phyloP scores from a whole-genome alignment of 805 yeast genomes.

The Nakazawaea pomicola region DNA sequence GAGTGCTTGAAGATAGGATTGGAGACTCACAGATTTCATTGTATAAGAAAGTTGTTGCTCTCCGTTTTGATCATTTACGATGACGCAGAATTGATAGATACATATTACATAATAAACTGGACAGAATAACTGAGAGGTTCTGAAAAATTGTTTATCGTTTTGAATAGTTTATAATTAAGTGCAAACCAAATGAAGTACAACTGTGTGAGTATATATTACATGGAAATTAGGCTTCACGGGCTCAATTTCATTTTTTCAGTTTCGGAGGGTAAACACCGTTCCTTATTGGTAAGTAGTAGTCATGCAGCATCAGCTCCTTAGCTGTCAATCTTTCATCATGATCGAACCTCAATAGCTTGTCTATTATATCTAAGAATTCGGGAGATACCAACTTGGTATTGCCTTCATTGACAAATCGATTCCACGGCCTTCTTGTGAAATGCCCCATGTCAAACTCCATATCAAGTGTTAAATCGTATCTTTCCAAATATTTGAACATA shows the following conservation, averaged over 20 bases:
- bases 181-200: no score
- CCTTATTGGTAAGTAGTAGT: constrained; percentile 63
- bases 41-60: constrained; percentile 13
- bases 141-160: no score
- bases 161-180: no score
- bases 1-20: neutral
- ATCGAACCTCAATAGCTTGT: constrained; percentile 70
- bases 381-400: constrained; percentile 48
- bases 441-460: constrained; percentile 74
- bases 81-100: constrained; percentile 15
- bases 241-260: neutral
- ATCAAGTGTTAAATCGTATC: constrained; percentile 68
- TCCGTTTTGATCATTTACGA: constrained; percentile 19
- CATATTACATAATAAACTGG: constrained; percentile 10
- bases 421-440: constrained; percentile 65
- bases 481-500: constrained; percentile 59
- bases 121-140: no score
- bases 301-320: constrained; percentile 78
- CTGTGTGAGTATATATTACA: no score
- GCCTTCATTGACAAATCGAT: constrained; percentile 48
- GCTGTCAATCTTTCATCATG: constrained; percentile 88
- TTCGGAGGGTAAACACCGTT: constrained; percentile 61
- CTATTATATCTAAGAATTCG: constrained; percentile 64
- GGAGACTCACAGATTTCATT: no score
- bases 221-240: neutral